Evolutionary conservation across 2,329 filamentous ascomycete genomes (phyloP).

Genomic region (Botrytis paeoniae): DNA sequence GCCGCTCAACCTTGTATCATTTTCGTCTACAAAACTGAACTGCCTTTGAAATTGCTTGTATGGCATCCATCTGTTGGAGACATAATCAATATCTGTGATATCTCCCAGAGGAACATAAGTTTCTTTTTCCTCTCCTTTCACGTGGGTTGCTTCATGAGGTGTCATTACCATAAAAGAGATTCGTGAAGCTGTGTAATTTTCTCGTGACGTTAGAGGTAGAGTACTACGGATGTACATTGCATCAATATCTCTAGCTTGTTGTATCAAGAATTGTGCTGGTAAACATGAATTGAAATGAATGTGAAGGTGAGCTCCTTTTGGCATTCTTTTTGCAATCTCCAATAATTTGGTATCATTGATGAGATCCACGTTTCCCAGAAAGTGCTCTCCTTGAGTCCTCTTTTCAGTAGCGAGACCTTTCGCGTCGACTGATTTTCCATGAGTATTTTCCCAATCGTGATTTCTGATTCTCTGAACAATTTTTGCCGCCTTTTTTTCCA

Average conservation of each 20-base stretch:
- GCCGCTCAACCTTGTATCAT: constrained; percentile 33
- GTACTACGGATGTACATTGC: constrained; percentile 70
- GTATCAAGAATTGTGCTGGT: constrained; percentile 57
- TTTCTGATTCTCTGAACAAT: constrained; percentile 34
- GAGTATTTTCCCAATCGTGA: constrained; percentile 34
- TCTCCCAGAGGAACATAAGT: constrained; percentile 37
- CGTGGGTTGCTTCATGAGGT: constrained; percentile 31
- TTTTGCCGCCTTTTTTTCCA: constrained; percentile 33
- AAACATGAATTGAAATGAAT: constrained; percentile 78
- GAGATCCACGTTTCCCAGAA: constrained; percentile 52
- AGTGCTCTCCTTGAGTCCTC: constrained; percentile 50
- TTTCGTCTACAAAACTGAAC: constrained; percentile 37
- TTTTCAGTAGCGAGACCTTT: constrained; percentile 27
- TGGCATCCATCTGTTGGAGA: constrained; percentile 45
- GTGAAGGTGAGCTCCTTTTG: constrained; percentile 71
- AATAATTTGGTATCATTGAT: constrained; percentile 58
- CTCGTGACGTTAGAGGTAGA: constrained; percentile 43
- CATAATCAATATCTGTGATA: constrained; percentile 51
- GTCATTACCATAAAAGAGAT: constrained; percentile 38
- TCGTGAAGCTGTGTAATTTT: constrained; percentile 28
- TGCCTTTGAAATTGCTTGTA: constrained; percentile 44
- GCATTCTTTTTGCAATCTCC: constrained; percentile 55
- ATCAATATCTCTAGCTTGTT: constrained; percentile 50
- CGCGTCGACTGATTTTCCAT: constrained; percentile 27
- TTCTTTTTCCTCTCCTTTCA: constrained; percentile 28